These are phyloP conservation scores for Blastocladiella emersonii DNA, from an alignment of 371 early-diverging fungal species.

Conservation along the genomic window DNA sequence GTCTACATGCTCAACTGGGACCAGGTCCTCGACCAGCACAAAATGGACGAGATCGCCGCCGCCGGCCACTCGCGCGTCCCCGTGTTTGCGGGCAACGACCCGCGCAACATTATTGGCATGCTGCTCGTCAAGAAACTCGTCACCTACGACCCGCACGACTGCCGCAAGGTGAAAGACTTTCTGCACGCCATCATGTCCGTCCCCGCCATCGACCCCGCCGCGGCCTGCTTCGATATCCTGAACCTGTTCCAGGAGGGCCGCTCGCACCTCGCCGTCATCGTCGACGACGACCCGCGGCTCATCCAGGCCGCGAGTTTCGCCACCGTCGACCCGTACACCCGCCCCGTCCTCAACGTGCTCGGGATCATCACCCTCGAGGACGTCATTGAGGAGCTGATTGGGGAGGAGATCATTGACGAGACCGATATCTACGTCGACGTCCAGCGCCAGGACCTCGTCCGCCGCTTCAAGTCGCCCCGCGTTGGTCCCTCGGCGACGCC, in stretches of 20 bases:
- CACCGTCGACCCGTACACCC: conserved; percentile 1
- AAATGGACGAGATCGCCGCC: conserved; percentile 34
- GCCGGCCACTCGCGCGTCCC: neutral
- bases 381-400: conserved; percentile 92
- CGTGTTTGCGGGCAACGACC: conserved; percentile 48
- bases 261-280: conserved; percentile 60
- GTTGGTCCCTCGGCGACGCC: neutral
- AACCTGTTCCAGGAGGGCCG: conserved; percentile 87
- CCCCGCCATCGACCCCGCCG: conserved; percentile 50
- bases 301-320: conserved; percentile 2
- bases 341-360: conserved; percentile 20
- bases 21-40: conserved; percentile 43
- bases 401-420: conserved; percentile 38
- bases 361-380: conserved; percentile 94
- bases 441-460: conserved; percentile 12
- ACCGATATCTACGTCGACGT: conserved; percentile 84
- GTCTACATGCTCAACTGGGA: conserved; percentile 66
- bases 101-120: conserved; percentile 70
- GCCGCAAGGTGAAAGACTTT: conserved; percentile 8
- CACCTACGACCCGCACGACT: conserved; percentile 67
- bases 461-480: neutral
- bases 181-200: conserved; percentile 13
- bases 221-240: conserved; percentile 73
- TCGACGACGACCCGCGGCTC: conserved; percentile 20
- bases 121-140: conserved; percentile 75